Percentiles rank a stretch among this genome's conserved stretches.
Evolutionary conservation across 441 rosid genomes (phyloP).

Genomic region (Populus hybrid): DNA sequence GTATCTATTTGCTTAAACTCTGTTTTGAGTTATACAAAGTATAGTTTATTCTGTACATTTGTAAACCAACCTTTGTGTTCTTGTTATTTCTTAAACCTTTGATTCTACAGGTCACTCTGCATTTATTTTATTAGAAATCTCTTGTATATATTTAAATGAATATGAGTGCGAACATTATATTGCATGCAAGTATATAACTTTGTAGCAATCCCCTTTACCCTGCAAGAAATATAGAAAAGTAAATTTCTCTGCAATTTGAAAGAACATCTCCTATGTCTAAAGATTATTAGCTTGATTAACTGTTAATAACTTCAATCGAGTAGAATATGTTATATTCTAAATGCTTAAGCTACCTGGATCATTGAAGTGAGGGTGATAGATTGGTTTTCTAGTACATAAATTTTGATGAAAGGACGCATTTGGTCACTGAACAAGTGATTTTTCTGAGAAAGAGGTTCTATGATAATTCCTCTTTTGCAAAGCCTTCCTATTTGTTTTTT

Average conservation of each 20-base stretch:
- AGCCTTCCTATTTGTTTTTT: not conserved
- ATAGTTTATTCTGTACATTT: not conserved
- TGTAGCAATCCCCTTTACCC: not conserved
- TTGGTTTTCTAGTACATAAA: not conserved
- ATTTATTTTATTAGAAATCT: no score
- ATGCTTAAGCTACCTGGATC: not conserved
- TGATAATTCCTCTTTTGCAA: not conserved
- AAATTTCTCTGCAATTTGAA: not conserved
- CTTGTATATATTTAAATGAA: not conserved
- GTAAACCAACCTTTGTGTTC: not conserved
- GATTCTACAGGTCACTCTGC: not conserved
- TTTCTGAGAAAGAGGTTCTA: not conserved
- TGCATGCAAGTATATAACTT: not conserved
- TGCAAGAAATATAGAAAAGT: not conserved
- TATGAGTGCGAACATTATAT: no score
- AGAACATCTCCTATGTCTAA: no score
- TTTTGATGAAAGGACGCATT: not conserved
- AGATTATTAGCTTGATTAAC: not conserved
- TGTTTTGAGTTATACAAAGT: not conserved
- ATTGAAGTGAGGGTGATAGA: not conserved
- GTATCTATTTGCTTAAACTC: constrained; percentile 28
- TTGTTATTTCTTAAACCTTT: not conserved
- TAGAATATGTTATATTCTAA: not conserved
- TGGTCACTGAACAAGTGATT: not conserved
- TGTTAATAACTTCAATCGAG: not conserved